Percentiles rank a stretch among this genome's conserved stretches.
Evolutionary conservation across 164 flowering plant species (phyloP).

Genomic region (Kingdonia uniflora): DNA sequence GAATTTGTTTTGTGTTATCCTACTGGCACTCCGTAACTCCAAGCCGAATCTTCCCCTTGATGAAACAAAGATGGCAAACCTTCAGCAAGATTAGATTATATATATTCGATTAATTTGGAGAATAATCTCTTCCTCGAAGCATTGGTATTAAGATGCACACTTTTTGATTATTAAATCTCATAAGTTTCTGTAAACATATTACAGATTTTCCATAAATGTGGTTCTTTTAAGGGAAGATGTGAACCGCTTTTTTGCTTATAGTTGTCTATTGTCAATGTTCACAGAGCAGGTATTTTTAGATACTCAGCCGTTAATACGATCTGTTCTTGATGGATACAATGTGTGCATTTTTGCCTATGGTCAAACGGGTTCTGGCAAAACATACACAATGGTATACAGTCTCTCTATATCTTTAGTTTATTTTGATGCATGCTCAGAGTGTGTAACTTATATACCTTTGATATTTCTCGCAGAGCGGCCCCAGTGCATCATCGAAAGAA

Average conservation of each 20-base stretch:
- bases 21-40: no score
- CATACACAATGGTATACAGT: slow-evolving; percentile 74
- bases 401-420: not conserved
- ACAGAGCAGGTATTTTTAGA: slow-evolving; percentile 87
- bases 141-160: no score
- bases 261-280: slow-evolving; percentile 5
- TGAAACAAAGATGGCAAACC: no score
- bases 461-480: slow-evolving; percentile 52
- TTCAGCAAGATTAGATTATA: no score
- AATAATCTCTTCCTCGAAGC: no score
- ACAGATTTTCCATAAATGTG: no score
- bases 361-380: slow-evolving; percentile 97
- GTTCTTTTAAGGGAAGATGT: no score
- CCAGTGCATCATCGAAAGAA: slow-evolving; percentile 50
- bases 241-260: slow-evolving; percentile 1
- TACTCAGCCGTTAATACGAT: slow-evolving; percentile 81
- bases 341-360: slow-evolving; percentile 98
- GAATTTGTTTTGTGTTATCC: no score
- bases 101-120: no score
- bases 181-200: no score
- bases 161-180: no score
- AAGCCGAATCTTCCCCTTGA: no score
- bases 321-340: slow-evolving; percentile 91
- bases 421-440: not conserved
- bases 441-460: not conserved